A percentile compares a stretch with the other conserved stretches of the same genome.
Evolutionary conservation across 352 stramenopile genomes (phyloP).

Genomic region (Phytopythium chamaehyphon): DNA sequence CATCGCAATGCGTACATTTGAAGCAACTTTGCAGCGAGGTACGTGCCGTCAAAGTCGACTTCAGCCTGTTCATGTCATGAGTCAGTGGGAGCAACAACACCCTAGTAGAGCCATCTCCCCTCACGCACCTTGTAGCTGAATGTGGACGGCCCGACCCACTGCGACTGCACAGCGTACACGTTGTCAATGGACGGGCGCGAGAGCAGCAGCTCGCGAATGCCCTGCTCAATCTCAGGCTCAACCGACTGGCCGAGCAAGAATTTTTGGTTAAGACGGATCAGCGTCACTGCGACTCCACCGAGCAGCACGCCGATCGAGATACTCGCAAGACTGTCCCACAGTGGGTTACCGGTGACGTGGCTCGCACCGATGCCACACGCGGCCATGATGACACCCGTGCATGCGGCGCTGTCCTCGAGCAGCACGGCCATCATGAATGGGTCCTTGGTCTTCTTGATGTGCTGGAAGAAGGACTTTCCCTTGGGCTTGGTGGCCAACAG

Average conservation of each 20-base stretch:
- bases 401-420: slow-evolving; percentile 96
- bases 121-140: slow-evolving; percentile 95
- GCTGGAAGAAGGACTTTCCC: slow-evolving; percentile 59
- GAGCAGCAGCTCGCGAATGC: slow-evolving; percentile 74
- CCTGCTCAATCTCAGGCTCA: slow-evolving; percentile 88
- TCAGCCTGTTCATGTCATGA: slow-evolving; percentile 67
- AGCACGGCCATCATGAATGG: slow-evolving; percentile 97
- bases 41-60: slow-evolving; percentile 99
- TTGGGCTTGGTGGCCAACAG: slow-evolving; percentile 72
- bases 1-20: slow-evolving; percentile 55
- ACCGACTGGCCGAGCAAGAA: slow-evolving; percentile 97
- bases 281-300: slow-evolving; percentile 90
- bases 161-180: slow-evolving; percentile 94
- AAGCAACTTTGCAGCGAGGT: slow-evolving; percentile 93
- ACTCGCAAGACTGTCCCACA: slow-evolving; percentile 95
- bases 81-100: not conserved
- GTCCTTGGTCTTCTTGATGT: slow-evolving; percentile 87
- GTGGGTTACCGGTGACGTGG: slow-evolving; percentile 89
- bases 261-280: slow-evolving; percentile 94
- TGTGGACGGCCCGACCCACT: slow-evolving; percentile 97
- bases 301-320: slow-evolving; percentile 94
- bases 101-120: not conserved
- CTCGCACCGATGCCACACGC: slow-evolving; percentile 91
- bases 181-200: slow-evolving; percentile 91
- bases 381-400: slow-evolving; percentile 95